phyloP scores from a whole-genome alignment of 352 stramenopile genomes.

The Globisporangium okanoganense region DNA sequence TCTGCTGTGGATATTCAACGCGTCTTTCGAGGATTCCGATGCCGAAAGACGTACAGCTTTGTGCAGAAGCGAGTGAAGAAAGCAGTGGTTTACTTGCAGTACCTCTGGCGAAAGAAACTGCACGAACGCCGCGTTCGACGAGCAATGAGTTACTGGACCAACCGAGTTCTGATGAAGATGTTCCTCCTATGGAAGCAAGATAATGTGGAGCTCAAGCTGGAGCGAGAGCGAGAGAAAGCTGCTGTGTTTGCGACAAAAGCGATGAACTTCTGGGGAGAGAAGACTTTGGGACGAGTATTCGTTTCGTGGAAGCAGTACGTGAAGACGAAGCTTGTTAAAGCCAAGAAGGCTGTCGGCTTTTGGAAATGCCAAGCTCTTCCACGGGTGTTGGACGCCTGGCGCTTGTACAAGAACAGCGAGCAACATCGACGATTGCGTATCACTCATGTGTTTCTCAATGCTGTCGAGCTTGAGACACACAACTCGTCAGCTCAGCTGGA shows the following conservation, averaged over 20 bases:
- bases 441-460: constrained; percentile 57
- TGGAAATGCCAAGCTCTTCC: constrained; percentile 69
- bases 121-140: constrained; percentile 41
- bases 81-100: constrained; percentile 53
- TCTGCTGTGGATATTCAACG: constrained; percentile 60
- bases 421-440: constrained; percentile 34
- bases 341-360: constrained; percentile 59
- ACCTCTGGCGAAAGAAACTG: constrained; percentile 46
- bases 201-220: constrained; percentile 12
- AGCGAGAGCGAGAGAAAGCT: constrained; percentile 26
- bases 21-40: constrained; percentile 35
- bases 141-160: constrained; percentile 62
- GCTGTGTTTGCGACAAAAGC: constrained; percentile 39
- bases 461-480: constrained; percentile 54
- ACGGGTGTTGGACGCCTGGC: constrained; percentile 54
- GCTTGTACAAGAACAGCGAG: constrained; percentile 21
- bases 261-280: constrained; percentile 58
- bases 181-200: constrained; percentile 48
- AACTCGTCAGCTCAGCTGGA: constrained; percentile 60
- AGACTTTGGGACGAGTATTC: constrained; percentile 44
- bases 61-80: constrained; percentile 29
- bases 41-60: constrained; percentile 36
- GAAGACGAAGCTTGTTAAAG: constrained; percentile 31
- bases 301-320: constrained; percentile 38
- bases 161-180: constrained; percentile 42